phyloP scores from a whole-genome alignment of 345 rosid genomes.

The Lumnitzera littorea region DNA sequence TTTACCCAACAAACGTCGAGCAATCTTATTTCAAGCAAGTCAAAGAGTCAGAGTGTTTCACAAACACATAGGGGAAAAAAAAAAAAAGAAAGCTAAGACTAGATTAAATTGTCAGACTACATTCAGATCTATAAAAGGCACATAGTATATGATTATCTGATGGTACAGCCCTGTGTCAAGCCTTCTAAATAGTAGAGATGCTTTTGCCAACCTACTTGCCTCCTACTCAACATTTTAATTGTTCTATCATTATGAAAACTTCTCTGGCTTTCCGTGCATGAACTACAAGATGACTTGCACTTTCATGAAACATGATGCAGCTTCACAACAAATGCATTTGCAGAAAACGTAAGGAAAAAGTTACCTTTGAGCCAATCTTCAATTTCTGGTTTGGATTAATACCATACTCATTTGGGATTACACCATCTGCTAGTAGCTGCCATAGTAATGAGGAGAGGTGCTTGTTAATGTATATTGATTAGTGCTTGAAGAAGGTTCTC shows the following conservation, averaged over 20 bases:
- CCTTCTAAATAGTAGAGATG: too few relatives aligned
- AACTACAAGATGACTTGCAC: too few relatives aligned
- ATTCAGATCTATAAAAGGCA: too few relatives aligned
- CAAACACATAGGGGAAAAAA: background rate
- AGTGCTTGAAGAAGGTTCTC: too few relatives aligned
- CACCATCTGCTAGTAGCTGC: slow-evolving; percentile 98
- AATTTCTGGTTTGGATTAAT: slow-evolving; percentile 92
- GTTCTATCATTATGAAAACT: too few relatives aligned
- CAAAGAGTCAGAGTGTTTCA: background rate
- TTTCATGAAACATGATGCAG: background rate
- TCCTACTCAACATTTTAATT: too few relatives aligned
- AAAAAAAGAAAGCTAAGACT: background rate
- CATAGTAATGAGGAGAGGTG: slow-evolving; percentile 12
- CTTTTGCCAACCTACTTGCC: too few relatives aligned
- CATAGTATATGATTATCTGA: too few relatives aligned
- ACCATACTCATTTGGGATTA: slow-evolving; percentile 98
- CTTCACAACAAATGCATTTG: too few relatives aligned
- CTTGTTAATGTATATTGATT: background rate
- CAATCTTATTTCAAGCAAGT: slow-evolving; percentile 44
- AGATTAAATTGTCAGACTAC: background rate
- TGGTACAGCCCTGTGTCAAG: too few relatives aligned
- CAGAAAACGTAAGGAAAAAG: background rate
- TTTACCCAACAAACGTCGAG: slow-evolving; percentile 93
- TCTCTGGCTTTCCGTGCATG: too few relatives aligned
- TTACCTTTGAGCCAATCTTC: slow-evolving; percentile 96